Base-by-base conservation (phyloP, 2,329 filamentous ascomycete genomes). In the Arthrobotrys megalospora region DNA sequence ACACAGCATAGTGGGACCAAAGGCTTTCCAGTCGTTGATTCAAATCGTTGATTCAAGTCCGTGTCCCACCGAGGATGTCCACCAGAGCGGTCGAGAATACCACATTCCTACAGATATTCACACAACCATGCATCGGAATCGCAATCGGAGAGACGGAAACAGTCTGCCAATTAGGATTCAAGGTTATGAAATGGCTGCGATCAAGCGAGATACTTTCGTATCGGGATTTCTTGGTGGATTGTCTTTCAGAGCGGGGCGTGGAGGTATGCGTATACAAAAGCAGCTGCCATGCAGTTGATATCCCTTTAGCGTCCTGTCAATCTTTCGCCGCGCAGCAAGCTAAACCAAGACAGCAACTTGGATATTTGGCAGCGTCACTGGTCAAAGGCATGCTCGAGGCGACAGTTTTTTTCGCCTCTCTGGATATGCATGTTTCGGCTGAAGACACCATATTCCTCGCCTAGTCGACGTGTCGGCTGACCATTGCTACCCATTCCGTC, bases 401-500 rank as follows among this genome's bases (percentile, higher is more conserved):
- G 71, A 76, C 55, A 41, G 60, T 63, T 68, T 62, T 58, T 63
- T 65, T 66, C 58, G 58, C 36, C 53, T 64, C 38, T 43, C 6
- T 72, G n/a, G 6, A 47, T 64, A 63, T 78, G 75, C 75, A 78
- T 67, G 50, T 72, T 76, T 78, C 75, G 75, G 75, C 75, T 78
- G 75, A 78, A 72, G 67, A 72, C 43, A 78, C 75, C 67, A 77
- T 66, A 67, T 72, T 72, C 62, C 52, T 77, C 73, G 66, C 73
- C 73, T 77, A 77, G 73, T 77, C 62, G 34, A 78, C 75, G 67
- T 78, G 75, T 78, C 75, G 67, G 75, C 75, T 78, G 75, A 78
- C 62, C 75, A 72, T 55, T 72, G 48, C 67, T 78, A 78, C 75
- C 67, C 60, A 78, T 78, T 78, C 75, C 55, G 67, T 72, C 67